Base-by-base conservation (phyloP, 306 rosid species). In the Trifolium dubium region DNA sequence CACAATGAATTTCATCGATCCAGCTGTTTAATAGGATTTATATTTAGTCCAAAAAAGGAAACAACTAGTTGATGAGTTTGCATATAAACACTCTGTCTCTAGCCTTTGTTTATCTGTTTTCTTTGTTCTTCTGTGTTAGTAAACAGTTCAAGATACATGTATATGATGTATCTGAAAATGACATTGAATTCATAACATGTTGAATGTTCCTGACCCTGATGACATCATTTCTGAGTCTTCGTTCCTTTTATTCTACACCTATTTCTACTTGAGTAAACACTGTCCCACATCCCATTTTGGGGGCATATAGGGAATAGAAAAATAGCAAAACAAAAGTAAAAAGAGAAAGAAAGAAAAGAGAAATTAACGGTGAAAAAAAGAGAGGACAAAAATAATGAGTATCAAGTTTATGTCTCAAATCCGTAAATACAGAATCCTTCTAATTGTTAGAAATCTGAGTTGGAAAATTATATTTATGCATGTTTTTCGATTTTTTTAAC, bases 171-270 rank as follows among this genome's bases (percentile, higher is more conserved):
- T 77, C 72, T 70, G 71, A 58, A 64, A 77, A 77, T 62, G 76
- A 69, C 85, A 77, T 84, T 71, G 46, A 69, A 69, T 56, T 84
- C 80, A 71, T 74, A 77, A 69, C 78, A 69, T 73, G 64, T 77
- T 84, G 80, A 84, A 80, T 84, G 75, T 84, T 79, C 82, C 76
- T 73, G 28, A 64, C 35, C 77, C 59, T 84, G 69, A 77, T 84
- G 80, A 80, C 80, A 84, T 77, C 75, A 53, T 77, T 44, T 84
- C 78, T 77, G 74, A 40, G 32, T 69, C 75, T 63, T 80, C n/a
- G n/a, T n/a, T n/a, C 72, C 67, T 49, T 83, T 67, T 75, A 67
- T 76, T 76, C 55, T 29, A 13, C 80, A 69, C 77, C 70, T 56
- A 46, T 68, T 51, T 75, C 34, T 73, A 43, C 37, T 28, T 29